phyloP scores from a whole-genome alignment of 805 yeast genomes.

The Priceomyces carsonii region DNA sequence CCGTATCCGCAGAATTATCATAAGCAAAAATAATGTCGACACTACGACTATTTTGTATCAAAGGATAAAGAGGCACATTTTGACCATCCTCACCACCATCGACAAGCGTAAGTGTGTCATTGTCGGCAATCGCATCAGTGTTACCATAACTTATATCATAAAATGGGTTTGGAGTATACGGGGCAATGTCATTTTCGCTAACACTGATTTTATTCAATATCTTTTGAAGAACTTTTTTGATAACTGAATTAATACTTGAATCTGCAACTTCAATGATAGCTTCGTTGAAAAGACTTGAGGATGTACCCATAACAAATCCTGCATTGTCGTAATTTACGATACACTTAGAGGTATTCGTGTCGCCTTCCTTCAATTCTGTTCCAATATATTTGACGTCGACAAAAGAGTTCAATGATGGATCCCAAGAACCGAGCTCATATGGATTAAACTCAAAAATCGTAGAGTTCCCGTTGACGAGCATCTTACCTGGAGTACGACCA shows the following conservation, averaged over 20 bases:
- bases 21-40: slow-evolving; percentile 44
- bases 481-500: slow-evolving; percentile 65
- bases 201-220: slow-evolving; percentile 26
- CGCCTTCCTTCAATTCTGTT: slow-evolving; percentile 22
- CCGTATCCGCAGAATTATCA: slow-evolving; percentile 43
- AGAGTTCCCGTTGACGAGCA: slow-evolving; percentile 60
- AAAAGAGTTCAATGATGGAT: slow-evolving; percentile 34
- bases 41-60: slow-evolving; percentile 34
- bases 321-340: slow-evolving; percentile 36
- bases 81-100: slow-evolving; percentile 48
- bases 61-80: slow-evolving; percentile 42
- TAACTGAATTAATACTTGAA: slow-evolving; percentile 19
- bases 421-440: slow-evolving; percentile 46
- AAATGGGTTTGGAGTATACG: slow-evolving; percentile 44
- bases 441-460: slow-evolving; percentile 51
- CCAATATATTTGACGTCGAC: slow-evolving; percentile 32
- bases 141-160: slow-evolving; percentile 16
- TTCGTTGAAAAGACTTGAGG: slow-evolving; percentile 39
- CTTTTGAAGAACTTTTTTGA: slow-evolving; percentile 23
- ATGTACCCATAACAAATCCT: slow-evolving; percentile 42
- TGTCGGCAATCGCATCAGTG: slow-evolving; percentile 17
- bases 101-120: slow-evolving; percentile 35
- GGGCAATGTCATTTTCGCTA: slow-evolving; percentile 36
- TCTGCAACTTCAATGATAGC: slow-evolving; percentile 24
- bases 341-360: slow-evolving; percentile 17